Evolutionary conservation across 2,329 filamentous ascomycete genomes (phyloP).

Genomic region (Curvularia verruculosa): DNA sequence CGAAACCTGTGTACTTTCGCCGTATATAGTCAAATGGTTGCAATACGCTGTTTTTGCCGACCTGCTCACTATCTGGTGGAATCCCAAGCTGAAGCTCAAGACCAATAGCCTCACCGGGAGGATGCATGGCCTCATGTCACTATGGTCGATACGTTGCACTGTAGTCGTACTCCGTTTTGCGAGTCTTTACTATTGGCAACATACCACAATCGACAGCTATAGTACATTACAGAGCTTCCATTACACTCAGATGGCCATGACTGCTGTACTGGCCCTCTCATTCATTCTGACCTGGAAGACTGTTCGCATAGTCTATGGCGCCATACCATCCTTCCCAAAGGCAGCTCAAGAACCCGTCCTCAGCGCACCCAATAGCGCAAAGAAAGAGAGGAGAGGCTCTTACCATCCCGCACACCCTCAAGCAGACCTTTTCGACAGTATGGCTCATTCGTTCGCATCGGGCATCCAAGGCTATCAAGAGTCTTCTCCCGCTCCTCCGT

Average conservation of each 20-base stretch:
- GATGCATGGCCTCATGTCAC: slow-evolving; percentile 65
- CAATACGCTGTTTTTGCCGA: slow-evolving; percentile 55
- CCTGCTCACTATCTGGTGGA: slow-evolving; percentile 68
- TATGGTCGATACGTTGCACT: slow-evolving; percentile 70
- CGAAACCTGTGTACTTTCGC: slow-evolving; percentile 37
- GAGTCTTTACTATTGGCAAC: slow-evolving; percentile 40
- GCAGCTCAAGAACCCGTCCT: slow-evolving; percentile 35
- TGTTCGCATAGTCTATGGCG: slow-evolving; percentile 63
- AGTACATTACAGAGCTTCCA: slow-evolving; percentile 48
- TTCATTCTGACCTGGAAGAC: slow-evolving; percentile 53
- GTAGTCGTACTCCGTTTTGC: slow-evolving; percentile 63
- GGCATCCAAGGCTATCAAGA: slow-evolving; percentile 45
- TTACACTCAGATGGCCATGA: slow-evolving; percentile 62
- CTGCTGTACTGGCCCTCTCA: slow-evolving; percentile 43
- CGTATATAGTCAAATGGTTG: slow-evolving; percentile 23
- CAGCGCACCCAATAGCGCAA: slow-evolving; percentile 23
- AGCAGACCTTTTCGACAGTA: slow-evolving; percentile 42
- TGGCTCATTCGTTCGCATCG: slow-evolving; percentile 47
- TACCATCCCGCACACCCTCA: slow-evolving; percentile 33
- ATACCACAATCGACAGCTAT: slow-evolving; percentile 25
- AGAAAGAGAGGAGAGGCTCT: slow-evolving; percentile 31
- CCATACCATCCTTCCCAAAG: slow-evolving; percentile 34
- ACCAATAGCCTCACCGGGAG: slow-evolving; percentile 59
- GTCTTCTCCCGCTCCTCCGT: slow-evolving; percentile 35
- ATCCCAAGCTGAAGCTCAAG: slow-evolving; percentile 69